phyloP scores from a whole-genome alignment of 2,329 filamentous ascomycete genomes.

The Aaosphaeria arxii region DNA sequence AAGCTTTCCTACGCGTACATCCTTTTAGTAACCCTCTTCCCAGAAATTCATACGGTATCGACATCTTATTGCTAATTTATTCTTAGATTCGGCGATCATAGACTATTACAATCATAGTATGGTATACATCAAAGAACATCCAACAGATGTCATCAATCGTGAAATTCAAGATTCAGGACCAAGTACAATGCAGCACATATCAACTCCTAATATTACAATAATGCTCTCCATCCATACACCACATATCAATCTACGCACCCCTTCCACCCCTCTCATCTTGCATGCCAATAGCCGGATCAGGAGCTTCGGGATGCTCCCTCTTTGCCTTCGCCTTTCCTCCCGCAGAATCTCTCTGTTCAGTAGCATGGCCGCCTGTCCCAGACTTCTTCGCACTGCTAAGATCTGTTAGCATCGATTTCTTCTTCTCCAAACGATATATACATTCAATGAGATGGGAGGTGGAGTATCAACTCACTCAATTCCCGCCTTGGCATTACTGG shows the following conservation, averaged over 20 bases:
- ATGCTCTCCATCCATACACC: too few species aligned
- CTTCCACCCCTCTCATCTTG: conserved; percentile 50
- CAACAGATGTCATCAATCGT: too few species aligned
- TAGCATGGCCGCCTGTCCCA: conserved; percentile 41
- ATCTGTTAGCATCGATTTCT: conserved; percentile 1
- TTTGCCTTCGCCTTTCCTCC: conserved; percentile 42
- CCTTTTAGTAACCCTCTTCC: too few species aligned
- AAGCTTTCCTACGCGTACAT: too few species aligned
- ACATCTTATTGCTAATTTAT: too few species aligned
- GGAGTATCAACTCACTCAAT: conserved; percentile 15
- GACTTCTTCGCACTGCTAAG: conserved; percentile 18
- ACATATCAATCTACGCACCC: conserved; percentile 13
- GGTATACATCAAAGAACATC: too few species aligned
- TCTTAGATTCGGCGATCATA: too few species aligned
- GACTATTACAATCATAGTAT: too few species aligned
- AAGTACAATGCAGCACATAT: too few species aligned
- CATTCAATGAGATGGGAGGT: neutral
- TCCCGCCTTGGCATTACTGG: conserved; percentile 11
- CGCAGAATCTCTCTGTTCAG: conserved; percentile 35
- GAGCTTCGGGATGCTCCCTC: conserved; percentile 47
- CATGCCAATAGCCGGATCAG: conserved; percentile 48
- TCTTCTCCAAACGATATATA: neutral
- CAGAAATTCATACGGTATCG: too few species aligned
- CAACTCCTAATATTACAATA: too few species aligned
- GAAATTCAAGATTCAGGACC: too few species aligned